A percentile compares a stretch with the other conserved stretches of the same genome.
Conservation (phyloP, 177 flowering plant species). For the Vitis hybrid region DNA sequence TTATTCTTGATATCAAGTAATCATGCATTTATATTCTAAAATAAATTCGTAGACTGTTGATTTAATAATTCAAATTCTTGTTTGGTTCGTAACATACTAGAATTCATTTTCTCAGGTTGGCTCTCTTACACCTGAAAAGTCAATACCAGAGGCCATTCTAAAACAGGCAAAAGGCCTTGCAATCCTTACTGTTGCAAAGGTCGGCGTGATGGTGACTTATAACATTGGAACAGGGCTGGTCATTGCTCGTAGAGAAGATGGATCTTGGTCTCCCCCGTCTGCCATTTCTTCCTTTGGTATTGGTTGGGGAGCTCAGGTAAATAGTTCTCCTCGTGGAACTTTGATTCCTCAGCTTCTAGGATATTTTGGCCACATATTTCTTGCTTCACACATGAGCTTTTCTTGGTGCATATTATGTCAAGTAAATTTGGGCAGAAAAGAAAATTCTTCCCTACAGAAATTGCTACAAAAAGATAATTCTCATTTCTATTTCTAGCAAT, state of each 20-base stretch:
- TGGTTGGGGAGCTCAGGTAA: slow-evolving; percentile 98
- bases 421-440: too few species aligned
- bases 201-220: slow-evolving; percentile 86
- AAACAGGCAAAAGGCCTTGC: slow-evolving; percentile 91
- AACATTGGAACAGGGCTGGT: slow-evolving; percentile 92
- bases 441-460: too few species aligned
- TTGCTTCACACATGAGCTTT: too few species aligned
- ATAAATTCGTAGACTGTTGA: background rate
- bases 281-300: slow-evolving; percentile 87
- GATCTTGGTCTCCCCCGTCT: slow-evolving; percentile 96
- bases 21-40: background rate
- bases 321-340: background rate
- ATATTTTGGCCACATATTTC: too few species aligned
- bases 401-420: too few species aligned
- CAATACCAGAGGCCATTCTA: slow-evolving; percentile 77
- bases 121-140: slow-evolving; percentile 62
- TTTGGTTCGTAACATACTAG: background rate
- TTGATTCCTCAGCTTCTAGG: background rate
- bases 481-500: too few species aligned
- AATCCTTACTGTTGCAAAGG: slow-evolving; percentile 76
- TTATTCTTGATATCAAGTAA: background rate
- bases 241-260: slow-evolving; percentile 86
- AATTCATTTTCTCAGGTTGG: slow-evolving; percentile 52
- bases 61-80: background rate
- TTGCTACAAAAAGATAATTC: too few species aligned